These are phyloP conservation scores for Neurospora hispaniola DNA, from an alignment of 495 filamentous ascomycete species.

Conservation along the genomic window DNA sequence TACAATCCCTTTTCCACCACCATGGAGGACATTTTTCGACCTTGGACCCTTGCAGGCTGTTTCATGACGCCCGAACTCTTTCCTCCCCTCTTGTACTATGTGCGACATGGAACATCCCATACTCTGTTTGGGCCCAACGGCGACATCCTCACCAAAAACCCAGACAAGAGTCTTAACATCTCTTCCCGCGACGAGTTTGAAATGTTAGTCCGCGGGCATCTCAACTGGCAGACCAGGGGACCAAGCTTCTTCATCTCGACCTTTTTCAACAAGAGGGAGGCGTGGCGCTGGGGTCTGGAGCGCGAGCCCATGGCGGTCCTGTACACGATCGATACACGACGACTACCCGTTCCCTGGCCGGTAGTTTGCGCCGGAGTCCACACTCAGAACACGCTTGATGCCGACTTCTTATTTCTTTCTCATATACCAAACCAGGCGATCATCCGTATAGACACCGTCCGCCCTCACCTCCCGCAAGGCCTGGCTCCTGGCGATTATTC, in stretches of 20 bases:
- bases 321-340: neutral
- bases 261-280: neutral
- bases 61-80: neutral
- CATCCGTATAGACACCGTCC: neutral
- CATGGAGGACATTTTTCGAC: neutral
- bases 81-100: neutral
- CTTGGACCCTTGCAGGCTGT: neutral
- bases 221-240: neutral
- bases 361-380: neutral
- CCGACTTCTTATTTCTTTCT: neutral
- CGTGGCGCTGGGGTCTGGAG: neutral
- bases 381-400: neutral
- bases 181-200: neutral
- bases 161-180: neutral
- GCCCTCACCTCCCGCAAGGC: neutral
- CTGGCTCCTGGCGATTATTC: neutral
- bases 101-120: neutral
- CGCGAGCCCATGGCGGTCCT: neutral
- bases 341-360: neutral
- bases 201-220: neutral
- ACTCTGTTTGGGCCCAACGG: neutral
- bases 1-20: neutral
- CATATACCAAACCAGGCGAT: neutral
- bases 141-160: neutral
- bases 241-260: neutral